phyloP scores from a whole-genome alignment of 2,329 filamentous ascomycete genomes.

The Colletotrichum cuscutae region DNA sequence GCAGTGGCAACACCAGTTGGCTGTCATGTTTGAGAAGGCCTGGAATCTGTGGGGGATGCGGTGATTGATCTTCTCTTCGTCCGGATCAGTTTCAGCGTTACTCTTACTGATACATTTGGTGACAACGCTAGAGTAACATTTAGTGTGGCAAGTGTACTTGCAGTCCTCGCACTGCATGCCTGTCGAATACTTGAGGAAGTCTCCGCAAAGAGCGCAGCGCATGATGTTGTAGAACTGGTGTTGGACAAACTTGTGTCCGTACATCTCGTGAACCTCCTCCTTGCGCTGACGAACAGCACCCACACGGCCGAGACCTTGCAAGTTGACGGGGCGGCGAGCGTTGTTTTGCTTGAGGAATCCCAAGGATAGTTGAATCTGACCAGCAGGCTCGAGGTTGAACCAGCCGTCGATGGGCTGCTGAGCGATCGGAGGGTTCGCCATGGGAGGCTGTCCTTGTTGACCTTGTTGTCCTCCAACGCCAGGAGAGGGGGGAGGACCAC shows the following conservation, averaged over 20 bases:
- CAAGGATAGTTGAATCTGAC: constrained; percentile 89
- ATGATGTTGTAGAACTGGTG: constrained; percentile 99
- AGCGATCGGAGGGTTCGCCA: constrained; percentile 59
- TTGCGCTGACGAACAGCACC: constrained; percentile 97
- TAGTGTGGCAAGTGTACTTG: constrained; percentile 99
- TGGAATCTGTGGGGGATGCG: constrained; percentile 98
- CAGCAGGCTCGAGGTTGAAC: constrained; percentile 96
- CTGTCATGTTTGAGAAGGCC: constrained; percentile 95
- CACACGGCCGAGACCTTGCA: constrained; percentile 91
- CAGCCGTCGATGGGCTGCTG: constrained; percentile 84
- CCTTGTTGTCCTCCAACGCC: constrained; percentile 47
- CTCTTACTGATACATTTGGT: constrained; percentile 99
- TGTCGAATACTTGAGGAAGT: constrained; percentile 98
- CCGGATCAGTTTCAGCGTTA: constrained; percentile 96
- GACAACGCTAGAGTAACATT: constrained; percentile 95
- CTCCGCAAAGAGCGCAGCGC: constrained; percentile 96
- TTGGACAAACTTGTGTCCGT: constrained; percentile 98
- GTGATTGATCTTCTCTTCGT: constrained; percentile 99
- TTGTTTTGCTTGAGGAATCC: constrained; percentile 93
- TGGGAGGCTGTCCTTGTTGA: constrained; percentile 42
- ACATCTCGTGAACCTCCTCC: constrained; percentile 98
- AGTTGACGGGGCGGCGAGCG: constrained; percentile 83
- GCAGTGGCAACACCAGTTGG: constrained; percentile 99
- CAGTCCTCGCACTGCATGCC: constrained; percentile 99
- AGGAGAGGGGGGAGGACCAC: constrained; percentile 55